phyloP scores from a whole-genome alignment of 2,329 filamentous ascomycete genomes.

The Lithohypha guttulata region DNA sequence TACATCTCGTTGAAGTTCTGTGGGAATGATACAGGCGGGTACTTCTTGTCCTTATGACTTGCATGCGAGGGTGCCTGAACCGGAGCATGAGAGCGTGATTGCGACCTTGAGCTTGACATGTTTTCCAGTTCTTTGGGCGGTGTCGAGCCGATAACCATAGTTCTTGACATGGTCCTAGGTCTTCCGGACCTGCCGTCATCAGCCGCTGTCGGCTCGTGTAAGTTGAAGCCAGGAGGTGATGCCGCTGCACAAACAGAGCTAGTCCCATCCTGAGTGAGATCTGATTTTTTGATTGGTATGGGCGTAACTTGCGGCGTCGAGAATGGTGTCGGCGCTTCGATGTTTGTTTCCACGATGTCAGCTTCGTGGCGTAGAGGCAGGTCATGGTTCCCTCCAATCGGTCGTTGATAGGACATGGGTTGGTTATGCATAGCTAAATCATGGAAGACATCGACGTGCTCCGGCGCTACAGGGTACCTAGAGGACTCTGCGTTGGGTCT shows the following conservation, averaged over 20 bases:
- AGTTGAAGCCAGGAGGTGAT: background rate
- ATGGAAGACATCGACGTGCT: no score
- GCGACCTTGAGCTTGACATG: background rate
- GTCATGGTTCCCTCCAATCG: no score
- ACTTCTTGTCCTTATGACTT: slow-evolving; percentile 4
- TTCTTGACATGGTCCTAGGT: background rate
- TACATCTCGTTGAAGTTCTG: slow-evolving; percentile 1
- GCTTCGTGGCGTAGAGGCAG: background rate
- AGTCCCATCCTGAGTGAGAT: background rate
- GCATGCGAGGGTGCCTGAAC: no score
- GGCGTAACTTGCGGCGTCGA: background rate
- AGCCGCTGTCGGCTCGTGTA: background rate
- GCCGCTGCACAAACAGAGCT: no score
- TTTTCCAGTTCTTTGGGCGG: background rate
- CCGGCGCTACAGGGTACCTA: no score
- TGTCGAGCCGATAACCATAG: background rate
- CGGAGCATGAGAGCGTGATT: background rate
- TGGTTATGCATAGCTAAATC: no score
- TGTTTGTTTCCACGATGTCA: background rate
- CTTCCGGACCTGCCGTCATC: background rate
- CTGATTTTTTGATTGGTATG: background rate
- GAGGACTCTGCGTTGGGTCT: no score
- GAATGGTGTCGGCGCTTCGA: slow-evolving; percentile 4
- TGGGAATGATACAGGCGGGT: slow-evolving; percentile 6
- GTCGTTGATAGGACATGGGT: no score